Percentiles rank a stretch among this genome's conserved stretches.
These are phyloP conservation scores for Yueomyces sinensis DNA, from an alignment of 805 yeast species.

Conservation along the genomic window DNA sequence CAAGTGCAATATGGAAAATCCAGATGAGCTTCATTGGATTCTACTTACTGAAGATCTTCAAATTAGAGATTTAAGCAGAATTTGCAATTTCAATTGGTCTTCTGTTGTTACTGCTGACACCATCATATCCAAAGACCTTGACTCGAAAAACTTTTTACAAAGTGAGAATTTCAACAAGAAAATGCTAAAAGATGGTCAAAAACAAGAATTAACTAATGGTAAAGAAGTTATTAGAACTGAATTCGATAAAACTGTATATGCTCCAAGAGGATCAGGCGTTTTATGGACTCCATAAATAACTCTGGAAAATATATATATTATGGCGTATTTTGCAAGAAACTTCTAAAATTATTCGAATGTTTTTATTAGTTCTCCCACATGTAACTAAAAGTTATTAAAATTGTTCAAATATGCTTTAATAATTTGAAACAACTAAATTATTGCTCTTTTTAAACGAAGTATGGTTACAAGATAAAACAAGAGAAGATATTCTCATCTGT, in stretches of 20 bases:
- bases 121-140: constrained; percentile 13
- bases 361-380: no score
- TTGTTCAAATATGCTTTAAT: no score
- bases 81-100: constrained; percentile 36
- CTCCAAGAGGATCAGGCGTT: constrained; percentile 47
- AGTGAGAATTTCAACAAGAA: constrained; percentile 14
- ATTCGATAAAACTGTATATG: constrained; percentile 37
- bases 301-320: no score
- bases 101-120: constrained; percentile 20
- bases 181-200: constrained; percentile 10
- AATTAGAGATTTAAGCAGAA: constrained; percentile 43
- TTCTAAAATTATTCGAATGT: no score
- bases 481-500: no score
- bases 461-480: no score
- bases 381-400: no score
- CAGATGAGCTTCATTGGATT: constrained; percentile 34
- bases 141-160: constrained; percentile 12
- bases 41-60: constrained; percentile 47
- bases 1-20: constrained; percentile 31
- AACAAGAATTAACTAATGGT: constrained; percentile 15
- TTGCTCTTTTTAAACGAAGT: no score
- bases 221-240: constrained; percentile 28
- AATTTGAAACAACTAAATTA: no score
- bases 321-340: no score
- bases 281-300: constrained; percentile 47